Evolutionary conservation across 345 rosid species (phyloP).

Genomic region (Pugionium dolabratum): DNA sequence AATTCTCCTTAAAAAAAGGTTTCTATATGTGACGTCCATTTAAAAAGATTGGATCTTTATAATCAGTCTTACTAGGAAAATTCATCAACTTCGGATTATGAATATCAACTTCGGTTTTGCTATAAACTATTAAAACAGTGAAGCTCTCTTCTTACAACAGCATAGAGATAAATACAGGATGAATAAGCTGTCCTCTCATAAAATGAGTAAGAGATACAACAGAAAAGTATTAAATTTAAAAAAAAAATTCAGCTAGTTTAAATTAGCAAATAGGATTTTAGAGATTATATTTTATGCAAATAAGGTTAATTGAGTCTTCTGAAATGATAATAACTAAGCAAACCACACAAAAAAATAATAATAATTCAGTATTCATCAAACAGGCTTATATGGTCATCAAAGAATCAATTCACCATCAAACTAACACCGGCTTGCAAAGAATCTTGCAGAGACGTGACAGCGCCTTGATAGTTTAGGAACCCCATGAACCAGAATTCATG

Average conservation of each 20-base stretch:
- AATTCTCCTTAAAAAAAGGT: too few relatives aligned
- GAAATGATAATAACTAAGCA: too few relatives aligned
- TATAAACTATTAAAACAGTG: not conserved
- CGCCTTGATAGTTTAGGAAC: constrained; percentile 57
- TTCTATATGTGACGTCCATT: too few relatives aligned
- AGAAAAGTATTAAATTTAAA: too few relatives aligned
- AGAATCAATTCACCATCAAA: constrained; percentile 1
- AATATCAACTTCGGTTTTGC: too few relatives aligned
- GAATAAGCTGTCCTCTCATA: not conserved
- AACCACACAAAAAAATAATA: not conserved
- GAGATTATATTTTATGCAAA: too few relatives aligned
- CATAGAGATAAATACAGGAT: not conserved
- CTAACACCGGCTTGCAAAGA: constrained; percentile 20
- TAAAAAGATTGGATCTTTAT: too few relatives aligned
- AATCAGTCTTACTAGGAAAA: too few relatives aligned
- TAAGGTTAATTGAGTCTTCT: too few relatives aligned
- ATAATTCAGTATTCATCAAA: constrained; percentile 14
- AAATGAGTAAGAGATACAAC: not conserved
- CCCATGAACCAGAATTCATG: constrained; percentile 82
- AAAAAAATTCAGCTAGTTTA: too few relatives aligned
- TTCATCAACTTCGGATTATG: too few relatives aligned
- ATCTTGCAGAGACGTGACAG: constrained; percentile 35
- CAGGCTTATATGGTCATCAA: constrained; percentile 1
- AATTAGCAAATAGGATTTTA: too few relatives aligned
- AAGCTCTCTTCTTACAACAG: not conserved